These are phyloP conservation scores for Ophiognomonia clavigignenti-juglandacearum DNA, from an alignment of 2,329 filamentous ascomycete species.

Conservation along the genomic window DNA sequence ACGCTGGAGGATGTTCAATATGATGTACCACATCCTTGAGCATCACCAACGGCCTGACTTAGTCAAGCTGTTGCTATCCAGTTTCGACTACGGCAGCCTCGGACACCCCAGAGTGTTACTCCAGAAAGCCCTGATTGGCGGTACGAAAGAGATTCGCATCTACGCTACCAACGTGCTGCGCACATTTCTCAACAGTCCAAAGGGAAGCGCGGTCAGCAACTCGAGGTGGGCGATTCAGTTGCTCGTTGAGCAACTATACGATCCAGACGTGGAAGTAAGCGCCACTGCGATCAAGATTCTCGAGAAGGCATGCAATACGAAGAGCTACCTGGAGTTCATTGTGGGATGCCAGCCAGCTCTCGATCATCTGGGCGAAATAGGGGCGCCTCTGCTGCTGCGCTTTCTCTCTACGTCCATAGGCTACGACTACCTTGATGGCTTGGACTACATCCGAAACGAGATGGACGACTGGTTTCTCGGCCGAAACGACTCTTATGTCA, in stretches of 20 bases:
- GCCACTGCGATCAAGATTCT: constrained; percentile 95
- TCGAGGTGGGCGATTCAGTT: constrained; percentile 95
- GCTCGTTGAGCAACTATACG: constrained; percentile 96
- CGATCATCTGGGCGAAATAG: constrained; percentile 94
- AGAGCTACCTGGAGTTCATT: constrained; percentile 86
- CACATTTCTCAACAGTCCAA: constrained; percentile 69
- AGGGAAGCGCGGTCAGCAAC: constrained; percentile 43
- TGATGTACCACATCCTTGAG: constrained; percentile 98
- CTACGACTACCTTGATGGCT: constrained; percentile 92
- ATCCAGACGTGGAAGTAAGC: constrained; percentile 94
- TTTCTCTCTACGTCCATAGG: constrained; percentile 95
- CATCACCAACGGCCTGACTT: constrained; percentile 86
- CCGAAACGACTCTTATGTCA: constrained; percentile 93
- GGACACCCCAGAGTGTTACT: constrained; percentile 89
- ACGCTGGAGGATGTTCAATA: constrained; percentile 97
- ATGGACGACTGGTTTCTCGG: constrained; percentile 99
- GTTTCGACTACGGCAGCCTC: constrained; percentile 85
- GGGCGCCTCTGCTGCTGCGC: constrained; percentile 82
- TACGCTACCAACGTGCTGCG: constrained; percentile 81
- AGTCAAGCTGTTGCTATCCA: constrained; percentile 80
- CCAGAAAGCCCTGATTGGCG: constrained; percentile 88
- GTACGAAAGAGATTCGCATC: constrained; percentile 86
- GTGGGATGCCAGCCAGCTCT: constrained; percentile 92
- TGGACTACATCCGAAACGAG: constrained; percentile 98
- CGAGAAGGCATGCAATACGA: constrained; percentile 94